These are phyloP conservation scores for Candida frijolesensis DNA, from an alignment of 1,139 yeast genomes.

Conservation along the genomic window DNA sequence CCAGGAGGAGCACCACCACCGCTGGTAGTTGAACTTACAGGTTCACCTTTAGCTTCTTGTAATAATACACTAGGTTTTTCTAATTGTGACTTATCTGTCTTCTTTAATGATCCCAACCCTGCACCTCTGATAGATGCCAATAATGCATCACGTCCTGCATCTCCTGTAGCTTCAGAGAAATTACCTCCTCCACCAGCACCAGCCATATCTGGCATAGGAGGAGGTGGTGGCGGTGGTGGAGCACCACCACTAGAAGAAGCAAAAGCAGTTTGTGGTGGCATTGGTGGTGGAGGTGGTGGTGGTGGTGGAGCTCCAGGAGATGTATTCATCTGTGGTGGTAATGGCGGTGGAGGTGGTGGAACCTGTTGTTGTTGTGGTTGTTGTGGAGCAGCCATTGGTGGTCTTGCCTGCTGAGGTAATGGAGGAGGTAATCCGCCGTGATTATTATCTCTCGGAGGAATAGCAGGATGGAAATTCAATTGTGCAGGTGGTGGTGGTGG, in stretches of 20 bases:
- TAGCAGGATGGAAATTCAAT: conserved; percentile 7
- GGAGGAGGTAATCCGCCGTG: conserved; percentile 22
- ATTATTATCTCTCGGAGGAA: conserved; percentile 11
- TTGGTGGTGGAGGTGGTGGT: conserved; percentile 21
- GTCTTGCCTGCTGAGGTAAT: conserved; percentile 34
- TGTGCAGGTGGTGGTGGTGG: conserved; percentile 16
- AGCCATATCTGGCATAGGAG: conserved; percentile 30
- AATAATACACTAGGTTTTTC: conserved; percentile 76
- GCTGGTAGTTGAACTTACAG: conserved; percentile 20
- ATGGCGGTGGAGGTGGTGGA: conserved; percentile 15
- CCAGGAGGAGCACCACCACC: conserved; percentile 35
- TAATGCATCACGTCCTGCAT: conserved; percentile 74
- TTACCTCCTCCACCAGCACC: conserved; percentile 8
- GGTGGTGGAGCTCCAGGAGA: conserved; percentile 16
- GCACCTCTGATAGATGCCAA: conserved; percentile 85
- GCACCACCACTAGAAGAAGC: conserved; percentile 22
- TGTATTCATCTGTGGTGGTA: conserved; percentile 3
- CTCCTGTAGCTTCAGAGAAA: conserved; percentile 40
- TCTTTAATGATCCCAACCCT: conserved; percentile 66
- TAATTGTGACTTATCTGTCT: conserved; percentile 80
- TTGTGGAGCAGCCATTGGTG: conserved; percentile 26
- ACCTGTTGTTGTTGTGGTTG: conserved; percentile 22
- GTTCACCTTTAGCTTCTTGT: conserved; percentile 72
- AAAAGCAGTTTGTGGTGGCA: conserved; percentile 29
- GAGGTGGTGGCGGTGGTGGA: conserved; percentile 35